These are phyloP conservation scores for Mycena belliarum DNA, from an alignment of 768 basidiomycete species.

Conservation along the genomic window DNA sequence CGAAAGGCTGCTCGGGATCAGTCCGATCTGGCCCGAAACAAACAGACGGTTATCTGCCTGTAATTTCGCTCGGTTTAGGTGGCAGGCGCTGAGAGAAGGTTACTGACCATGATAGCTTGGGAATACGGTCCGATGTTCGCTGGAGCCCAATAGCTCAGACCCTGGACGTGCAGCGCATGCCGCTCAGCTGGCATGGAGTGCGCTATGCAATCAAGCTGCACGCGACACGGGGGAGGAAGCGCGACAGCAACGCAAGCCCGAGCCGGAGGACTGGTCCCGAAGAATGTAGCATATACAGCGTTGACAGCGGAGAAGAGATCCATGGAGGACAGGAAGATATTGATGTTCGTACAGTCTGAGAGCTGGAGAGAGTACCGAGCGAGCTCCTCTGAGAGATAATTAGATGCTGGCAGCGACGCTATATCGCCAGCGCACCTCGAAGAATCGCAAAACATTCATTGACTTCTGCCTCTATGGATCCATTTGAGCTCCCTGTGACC, in stretches of 20 bases:
- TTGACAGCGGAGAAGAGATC: constrained; percentile 79
- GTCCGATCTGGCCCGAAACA: constrained; percentile 93
- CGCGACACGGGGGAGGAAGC: constrained; percentile 54
- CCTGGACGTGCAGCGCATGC: constrained; percentile 88
- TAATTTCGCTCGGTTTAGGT: not conserved
- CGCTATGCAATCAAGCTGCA: constrained; percentile 78
- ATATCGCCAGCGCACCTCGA: constrained; percentile 44
- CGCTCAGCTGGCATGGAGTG: constrained; percentile 54
- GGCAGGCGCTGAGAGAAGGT: not conserved
- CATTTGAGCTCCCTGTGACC: constrained; percentile 5
- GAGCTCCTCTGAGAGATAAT: constrained; percentile 51
- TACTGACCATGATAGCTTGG: constrained; percentile 79
- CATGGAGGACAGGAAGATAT: constrained; percentile 82
- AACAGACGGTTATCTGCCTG: constrained; percentile 80
- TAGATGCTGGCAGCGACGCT: not conserved
- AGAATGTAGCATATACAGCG: constrained; percentile 74
- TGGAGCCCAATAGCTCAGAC: constrained; percentile 97
- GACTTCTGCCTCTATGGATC: constrained; percentile 73
- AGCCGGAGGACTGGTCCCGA: constrained; percentile 89
- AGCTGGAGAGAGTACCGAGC: constrained; percentile 47
- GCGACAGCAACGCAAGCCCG: constrained; percentile 91
- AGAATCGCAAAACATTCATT: constrained; percentile 64
- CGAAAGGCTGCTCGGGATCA: constrained; percentile 72
- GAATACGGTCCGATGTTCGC: constrained; percentile 99
- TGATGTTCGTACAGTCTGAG: constrained; percentile 72